Evolutionary conservation across 352 stramenopile genomes (phyloP).

Genomic region (Globisporangium cederbergense): DNA sequence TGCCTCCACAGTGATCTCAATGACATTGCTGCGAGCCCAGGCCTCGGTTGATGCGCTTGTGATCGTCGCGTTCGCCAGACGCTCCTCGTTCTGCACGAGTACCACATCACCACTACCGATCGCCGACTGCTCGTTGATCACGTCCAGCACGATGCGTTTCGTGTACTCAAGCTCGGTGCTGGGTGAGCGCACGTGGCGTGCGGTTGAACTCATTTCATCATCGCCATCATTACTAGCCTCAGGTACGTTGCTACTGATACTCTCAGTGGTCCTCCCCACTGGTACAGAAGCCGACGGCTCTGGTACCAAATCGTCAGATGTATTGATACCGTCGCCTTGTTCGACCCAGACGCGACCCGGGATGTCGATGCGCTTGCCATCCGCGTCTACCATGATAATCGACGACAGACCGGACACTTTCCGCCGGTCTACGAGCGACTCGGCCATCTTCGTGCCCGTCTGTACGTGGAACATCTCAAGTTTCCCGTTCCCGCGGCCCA

Average conservation of each 20-base stretch:
- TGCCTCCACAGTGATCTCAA: conserved; percentile 34
- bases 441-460: conserved; percentile 60
- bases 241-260: background rate
- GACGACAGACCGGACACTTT: conserved; percentile 45
- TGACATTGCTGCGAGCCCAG: conserved; percentile 27
- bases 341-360: conserved; percentile 35
- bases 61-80: background rate
- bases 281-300: background rate
- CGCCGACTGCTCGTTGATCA: conserved; percentile 11
- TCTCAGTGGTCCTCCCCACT: background rate
- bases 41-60: background rate
- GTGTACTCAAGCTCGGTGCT: conserved; percentile 28
- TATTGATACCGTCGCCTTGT: background rate
- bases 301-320: conserved; percentile 4
- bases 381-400: conserved; percentile 55
- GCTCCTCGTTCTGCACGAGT: conserved; percentile 16
- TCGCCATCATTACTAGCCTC: background rate
- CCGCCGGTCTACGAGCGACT: conserved; percentile 47
- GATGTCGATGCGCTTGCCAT: conserved; percentile 44
- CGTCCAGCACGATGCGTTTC: conserved; percentile 27
- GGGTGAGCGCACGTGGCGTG: conserved; percentile 7
- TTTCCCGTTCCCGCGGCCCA: conserved; percentile 62
- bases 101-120: conserved; percentile 11
- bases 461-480: conserved; percentile 76
- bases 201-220: background rate